phyloP scores from a whole-genome alignment of 2,329 filamentous ascomycete species.

The Aspergillus ochraceus region DNA sequence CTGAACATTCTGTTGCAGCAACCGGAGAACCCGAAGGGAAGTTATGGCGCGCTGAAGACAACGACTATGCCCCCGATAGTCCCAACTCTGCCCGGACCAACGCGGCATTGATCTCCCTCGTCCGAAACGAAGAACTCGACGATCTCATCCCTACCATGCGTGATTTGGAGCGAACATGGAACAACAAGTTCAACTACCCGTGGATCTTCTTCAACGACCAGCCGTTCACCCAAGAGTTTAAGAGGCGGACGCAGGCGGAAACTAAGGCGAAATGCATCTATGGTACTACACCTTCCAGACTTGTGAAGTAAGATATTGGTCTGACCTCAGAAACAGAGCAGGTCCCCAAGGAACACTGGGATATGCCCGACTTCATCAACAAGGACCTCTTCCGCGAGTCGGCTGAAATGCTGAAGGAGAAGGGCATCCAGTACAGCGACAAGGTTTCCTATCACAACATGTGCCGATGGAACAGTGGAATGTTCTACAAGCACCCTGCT shows the following conservation, averaged over 20 bases:
- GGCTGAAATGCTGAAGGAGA: constrained; percentile 75
- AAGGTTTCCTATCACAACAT: constrained; percentile 96
- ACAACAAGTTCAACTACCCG: constrained; percentile 98
- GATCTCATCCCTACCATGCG: constrained; percentile 85
- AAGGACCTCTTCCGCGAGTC: constrained; percentile 82
- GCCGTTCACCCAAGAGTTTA: constrained; percentile 92
- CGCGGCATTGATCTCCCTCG: constrained; percentile 86
- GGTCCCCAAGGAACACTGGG: constrained; percentile 95
- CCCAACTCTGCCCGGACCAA: constrained; percentile 81
- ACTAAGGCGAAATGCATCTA: constrained; percentile 89
- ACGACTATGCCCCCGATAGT: constrained; percentile 76
- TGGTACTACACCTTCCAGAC: constrained; percentile 52
- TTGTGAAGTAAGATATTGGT: constrained; percentile 15
- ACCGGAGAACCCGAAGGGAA: constrained; percentile 80
- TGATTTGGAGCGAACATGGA: constrained; percentile 94
- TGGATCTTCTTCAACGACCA: constrained; percentile 99
- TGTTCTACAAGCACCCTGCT: constrained; percentile 96
- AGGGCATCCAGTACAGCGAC: constrained; percentile 85
- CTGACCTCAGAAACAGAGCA: constrained; percentile 58
- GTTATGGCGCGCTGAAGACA: constrained; percentile 69
- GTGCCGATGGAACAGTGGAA: constrained; percentile 97
- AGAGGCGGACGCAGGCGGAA: constrained; percentile 71
- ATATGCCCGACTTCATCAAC: constrained; percentile 88
- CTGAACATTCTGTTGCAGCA: constrained; percentile 51
- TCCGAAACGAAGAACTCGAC: constrained; percentile 84